Percentiles rank a stretch among this genome's conserved stretches.
Evolutionary conservation across 345 rosid genomes (phyloP).

Genomic region (Brassica napus): Da-Ae NC_063444.1:19537001-19537500

Average conservation of each 20-base stretch:
- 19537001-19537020: no score
- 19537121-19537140: neutral
- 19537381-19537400: no score
- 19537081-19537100: neutral
- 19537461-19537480: no score
- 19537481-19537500: no score
- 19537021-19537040: no score
- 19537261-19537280: neutral
- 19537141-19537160: neutral
- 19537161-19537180: neutral
- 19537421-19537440: no score
- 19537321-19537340: neutral
- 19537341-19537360: neutral
- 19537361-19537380: no score
- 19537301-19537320: neutral
- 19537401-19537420: no score
- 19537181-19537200: neutral
- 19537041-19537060: no score
- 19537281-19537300: neutral
- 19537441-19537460: no score
- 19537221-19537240: neutral
- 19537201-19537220: neutral
- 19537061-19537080: no score
- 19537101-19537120: neutral
- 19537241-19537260: neutral